Conservation (phyloP, 352 stramenopile genomes). For the Blastocystis sp. region DNA sequence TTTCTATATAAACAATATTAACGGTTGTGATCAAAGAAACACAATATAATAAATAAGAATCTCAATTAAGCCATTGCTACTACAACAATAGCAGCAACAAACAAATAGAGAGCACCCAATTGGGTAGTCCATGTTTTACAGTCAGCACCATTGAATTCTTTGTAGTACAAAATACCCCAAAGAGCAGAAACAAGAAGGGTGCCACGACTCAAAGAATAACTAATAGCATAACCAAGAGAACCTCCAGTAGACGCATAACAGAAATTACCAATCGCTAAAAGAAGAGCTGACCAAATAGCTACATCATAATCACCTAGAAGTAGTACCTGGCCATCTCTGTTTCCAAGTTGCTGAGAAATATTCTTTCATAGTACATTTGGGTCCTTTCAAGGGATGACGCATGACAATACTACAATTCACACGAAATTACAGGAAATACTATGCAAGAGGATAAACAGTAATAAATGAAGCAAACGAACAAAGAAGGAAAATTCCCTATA, state of each 20-base stretch:
- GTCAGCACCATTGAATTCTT: conserved; percentile 39
- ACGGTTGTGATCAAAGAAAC: no score
- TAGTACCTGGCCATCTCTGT: conserved; percentile 36
- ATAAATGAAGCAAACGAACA: conserved; percentile 39
- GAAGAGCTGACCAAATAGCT: conserved; percentile 59
- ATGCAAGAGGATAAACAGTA: conserved; percentile 9
- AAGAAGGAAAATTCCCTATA: conserved; percentile 49
- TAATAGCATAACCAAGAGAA: conserved; percentile 47
- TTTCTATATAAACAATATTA: not conserved
- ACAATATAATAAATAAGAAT: not conserved
- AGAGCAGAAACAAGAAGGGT: conserved; percentile 56
- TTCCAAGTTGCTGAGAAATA: conserved; percentile 56
- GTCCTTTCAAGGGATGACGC: conserved; percentile 38
- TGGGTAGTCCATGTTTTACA: conserved; percentile 33
- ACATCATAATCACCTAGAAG: not conserved
- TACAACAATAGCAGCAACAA: conserved; percentile 14
- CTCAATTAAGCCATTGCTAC: not conserved
- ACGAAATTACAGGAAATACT: not conserved
- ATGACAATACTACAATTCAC: conserved; percentile 37
- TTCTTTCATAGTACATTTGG: conserved; percentile 11
- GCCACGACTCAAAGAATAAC: conserved; percentile 56
- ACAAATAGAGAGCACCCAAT: conserved; percentile 21
- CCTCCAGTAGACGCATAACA: conserved; percentile 42
- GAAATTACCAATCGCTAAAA: conserved; percentile 46
- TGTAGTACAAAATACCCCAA: conserved; percentile 42